Base-by-base conservation (phyloP, 192 early-diverging fungal genomes). In the Allomyces macrogynus region DNA sequence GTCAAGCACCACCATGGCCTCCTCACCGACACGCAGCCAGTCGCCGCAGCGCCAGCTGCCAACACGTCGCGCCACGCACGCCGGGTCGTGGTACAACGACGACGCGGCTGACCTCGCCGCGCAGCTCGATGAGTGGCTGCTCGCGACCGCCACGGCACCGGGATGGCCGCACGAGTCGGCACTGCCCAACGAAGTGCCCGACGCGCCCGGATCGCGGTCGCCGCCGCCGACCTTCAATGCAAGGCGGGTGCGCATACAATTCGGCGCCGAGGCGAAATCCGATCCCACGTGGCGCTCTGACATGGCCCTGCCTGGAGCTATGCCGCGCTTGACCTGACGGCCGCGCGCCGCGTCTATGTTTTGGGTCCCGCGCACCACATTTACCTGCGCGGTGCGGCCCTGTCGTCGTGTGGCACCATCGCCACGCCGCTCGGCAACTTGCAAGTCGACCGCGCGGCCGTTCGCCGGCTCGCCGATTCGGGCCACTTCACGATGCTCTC, bases 291-390 rank as follows among this genome's bases (percentile, higher is more conserved):
- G 32, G 32, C 32, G 32, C 32, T 40, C 32, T 40, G 32, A 40
- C 32, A 40, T 40, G 32, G 32, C 32, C 32, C 93, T 0, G 95
- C 92, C 2, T 90, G 81, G 69, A 92, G 89, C 7, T 98, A 93
- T 73, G 78, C 80, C 64, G 82, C 81, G 62, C 76, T 94, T 32
- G 79, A 88, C 62, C 65, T 73, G 4, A 67, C 72, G 16, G 44
- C 61, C 32, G 75, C 84, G 84, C 84, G 87, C 67, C 86, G 89
- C 8, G 85, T 98, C 9, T 95, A 96, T 71, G 77, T 98, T 8
- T 79, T 95, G 4, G 95, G 93, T 1, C 95, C 95, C 0, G 92
- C 90, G 4, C 95, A 98, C 74, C 89, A 95, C 65, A 76, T 83
- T 44, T 90, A 90, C 61, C 67, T 98, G 27, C 69, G 82, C 49